Percentiles rank a stretch among this genome's conserved stretches.
Conservation (phyloP, 257 asterid species). For the Rauvolfia tetraphylla region DNA sequence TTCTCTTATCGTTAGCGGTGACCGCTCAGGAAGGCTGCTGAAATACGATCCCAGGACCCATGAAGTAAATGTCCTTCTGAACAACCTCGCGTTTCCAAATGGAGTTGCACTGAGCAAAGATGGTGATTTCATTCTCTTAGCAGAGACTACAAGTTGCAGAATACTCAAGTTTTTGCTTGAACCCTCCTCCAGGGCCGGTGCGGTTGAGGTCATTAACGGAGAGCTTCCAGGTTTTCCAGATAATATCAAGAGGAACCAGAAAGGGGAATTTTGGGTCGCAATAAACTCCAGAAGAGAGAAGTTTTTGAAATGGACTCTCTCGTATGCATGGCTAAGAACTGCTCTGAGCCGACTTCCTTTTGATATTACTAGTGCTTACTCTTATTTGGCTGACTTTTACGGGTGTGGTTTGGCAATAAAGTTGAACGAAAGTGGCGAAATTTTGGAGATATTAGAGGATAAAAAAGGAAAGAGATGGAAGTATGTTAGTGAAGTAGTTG, state of each 20-base stretch:
- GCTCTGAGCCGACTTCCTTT: conserved; percentile 30
- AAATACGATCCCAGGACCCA: conserved; percentile 45
- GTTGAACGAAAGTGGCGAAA: conserved; percentile 44
- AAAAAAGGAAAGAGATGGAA: conserved; percentile 38
- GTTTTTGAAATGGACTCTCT: conserved; percentile 38
- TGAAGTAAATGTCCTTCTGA: conserved; percentile 33
- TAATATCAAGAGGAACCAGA: conserved; percentile 46
- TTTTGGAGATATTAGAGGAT: conserved; percentile 41
- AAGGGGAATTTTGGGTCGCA: conserved; percentile 82
- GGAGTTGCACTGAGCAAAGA: conserved; percentile 63
- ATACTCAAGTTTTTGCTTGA: conserved; percentile 53
- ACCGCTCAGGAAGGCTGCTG: conserved; percentile 57
- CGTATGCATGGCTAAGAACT: conserved; percentile 45
- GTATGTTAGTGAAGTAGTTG: conserved; percentile 62
- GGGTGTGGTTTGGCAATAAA: conserved; percentile 52
- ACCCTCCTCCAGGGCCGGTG: conserved; percentile 31
- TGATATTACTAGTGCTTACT: conserved; percentile 36
- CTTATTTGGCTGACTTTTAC: conserved; percentile 18
- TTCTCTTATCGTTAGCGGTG: conserved; percentile 43
- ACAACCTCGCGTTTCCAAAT: conserved; percentile 62
- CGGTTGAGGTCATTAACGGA: conserved; percentile 30
- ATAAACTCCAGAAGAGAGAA: conserved; percentile 39
- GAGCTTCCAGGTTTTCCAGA: conserved; percentile 67
- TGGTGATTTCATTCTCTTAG: conserved; percentile 49
- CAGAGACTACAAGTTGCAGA: conserved; percentile 60